Percentiles rank a stretch among this genome's conserved stretches.
Conservation (phyloP, 768 basidiomycete species). For the Strobilomyces confusus region DNA sequence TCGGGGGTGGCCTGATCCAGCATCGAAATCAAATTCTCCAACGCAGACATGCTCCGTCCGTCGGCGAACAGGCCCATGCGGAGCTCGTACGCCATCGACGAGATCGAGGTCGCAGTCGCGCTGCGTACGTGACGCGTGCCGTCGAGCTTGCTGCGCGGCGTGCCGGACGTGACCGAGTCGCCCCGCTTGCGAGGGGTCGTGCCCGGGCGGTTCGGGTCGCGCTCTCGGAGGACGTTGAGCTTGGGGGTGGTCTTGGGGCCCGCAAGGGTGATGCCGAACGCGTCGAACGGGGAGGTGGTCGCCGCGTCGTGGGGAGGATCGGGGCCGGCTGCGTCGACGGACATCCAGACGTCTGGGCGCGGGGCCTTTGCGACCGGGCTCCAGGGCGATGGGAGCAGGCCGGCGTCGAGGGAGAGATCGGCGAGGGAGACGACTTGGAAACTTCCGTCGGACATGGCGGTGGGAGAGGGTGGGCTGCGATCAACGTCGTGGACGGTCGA, state of each 20-base stretch:
- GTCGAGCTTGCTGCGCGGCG: slow-evolving; percentile 14
- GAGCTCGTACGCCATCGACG: slow-evolving; percentile 27
- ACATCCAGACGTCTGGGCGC: slow-evolving; percentile 21
- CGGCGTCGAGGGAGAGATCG: slow-evolving; percentile 9
- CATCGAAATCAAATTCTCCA: slow-evolving; percentile 26
- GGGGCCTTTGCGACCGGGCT: slow-evolving; percentile 18
- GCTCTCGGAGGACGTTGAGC: neutral
- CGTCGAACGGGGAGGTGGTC: slow-evolving; percentile 1
- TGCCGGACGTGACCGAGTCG: slow-evolving; percentile 6
- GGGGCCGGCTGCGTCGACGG: slow-evolving; percentile 18
- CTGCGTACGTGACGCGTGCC: slow-evolving; percentile 12
- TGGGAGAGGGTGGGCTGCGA: slow-evolving; percentile 22
- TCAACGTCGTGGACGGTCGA: slow-evolving; percentile 19
- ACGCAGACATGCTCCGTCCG: slow-evolving; percentile 21
- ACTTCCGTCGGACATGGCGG: slow-evolving; percentile 23
- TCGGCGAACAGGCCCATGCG: slow-evolving; percentile 24
- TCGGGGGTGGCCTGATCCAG: slow-evolving; percentile 26
- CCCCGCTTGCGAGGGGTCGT: slow-evolving; percentile 12
- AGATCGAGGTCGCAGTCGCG: slow-evolving; percentile 17
- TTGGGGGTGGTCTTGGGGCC: neutral
- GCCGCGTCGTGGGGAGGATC: neutral
- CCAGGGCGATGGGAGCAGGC: slow-evolving; percentile 29
- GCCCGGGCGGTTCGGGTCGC: slow-evolving; percentile 1
- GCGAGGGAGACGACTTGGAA: slow-evolving; percentile 22
- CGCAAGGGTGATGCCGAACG: slow-evolving; percentile 15